Evolutionary conservation across 2,329 filamentous ascomycete genomes (phyloP).

Genomic region (Phaeosphaeriaceae sp.): DNA sequence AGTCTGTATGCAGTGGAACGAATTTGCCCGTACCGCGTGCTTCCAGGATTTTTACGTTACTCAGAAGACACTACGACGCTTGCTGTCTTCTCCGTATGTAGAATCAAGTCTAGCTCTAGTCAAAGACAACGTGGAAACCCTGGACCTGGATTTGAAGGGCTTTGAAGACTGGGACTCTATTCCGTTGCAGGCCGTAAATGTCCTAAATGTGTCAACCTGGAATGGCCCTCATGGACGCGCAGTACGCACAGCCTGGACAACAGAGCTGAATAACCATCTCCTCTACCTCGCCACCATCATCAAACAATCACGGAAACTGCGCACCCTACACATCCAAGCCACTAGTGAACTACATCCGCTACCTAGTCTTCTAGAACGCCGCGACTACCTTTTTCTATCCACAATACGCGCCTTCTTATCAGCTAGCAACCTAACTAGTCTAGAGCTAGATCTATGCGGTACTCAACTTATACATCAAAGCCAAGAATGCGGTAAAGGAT

Average conservation of each 20-base stretch:
- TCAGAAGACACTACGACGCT: conserved; percentile 23
- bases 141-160: conserved; percentile 26
- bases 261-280: conserved; percentile 24
- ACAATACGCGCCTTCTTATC: conserved; percentile 24
- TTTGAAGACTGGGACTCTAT: conserved; percentile 26
- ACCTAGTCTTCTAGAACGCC: conserved; percentile 17
- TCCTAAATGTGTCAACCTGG: conserved; percentile 14
- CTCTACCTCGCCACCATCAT: conserved; percentile 19
- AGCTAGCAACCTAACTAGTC: conserved; percentile 20
- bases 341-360: conserved; percentile 21
- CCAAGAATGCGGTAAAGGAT: conserved; percentile 18
- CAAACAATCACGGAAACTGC: conserved; percentile 27
- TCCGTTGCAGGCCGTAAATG: conserved; percentile 14
- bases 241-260: conserved; percentile 24
- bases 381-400: conserved; percentile 24
- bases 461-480: conserved; percentile 14
- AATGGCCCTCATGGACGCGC: conserved; percentile 17
- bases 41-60: conserved; percentile 24
- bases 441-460: conserved; percentile 16
- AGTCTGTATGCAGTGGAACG: conserved; percentile 29
- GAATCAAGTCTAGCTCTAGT: conserved; percentile 22
- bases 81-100: conserved; percentile 24
- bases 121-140: conserved; percentile 27
- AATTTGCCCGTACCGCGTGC: conserved; percentile 24
- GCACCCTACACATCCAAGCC: conserved; percentile 23